These are phyloP conservation scores for Hyaloscypha hepaticicola DNA, from an alignment of 495 filamentous ascomycete species.

Conservation along the genomic window DNA sequence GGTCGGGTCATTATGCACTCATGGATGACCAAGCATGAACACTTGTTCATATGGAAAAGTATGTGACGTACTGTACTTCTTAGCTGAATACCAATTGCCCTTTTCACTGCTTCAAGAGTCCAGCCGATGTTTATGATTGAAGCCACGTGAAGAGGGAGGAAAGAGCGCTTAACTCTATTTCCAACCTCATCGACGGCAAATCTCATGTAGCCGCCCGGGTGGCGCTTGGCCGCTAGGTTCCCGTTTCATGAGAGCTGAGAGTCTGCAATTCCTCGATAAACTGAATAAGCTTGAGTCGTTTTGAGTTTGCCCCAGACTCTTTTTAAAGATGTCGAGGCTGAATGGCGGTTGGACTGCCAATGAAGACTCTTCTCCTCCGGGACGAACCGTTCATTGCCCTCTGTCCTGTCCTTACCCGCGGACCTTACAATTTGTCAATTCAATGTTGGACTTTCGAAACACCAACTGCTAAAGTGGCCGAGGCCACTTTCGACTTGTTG, in stretches of 20 bases:
- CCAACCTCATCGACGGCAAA: neutral
- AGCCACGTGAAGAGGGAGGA: too few relatives aligned
- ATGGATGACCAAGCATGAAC: neutral
- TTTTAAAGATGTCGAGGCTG: neutral
- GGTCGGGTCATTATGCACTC: neutral
- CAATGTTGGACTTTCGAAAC: too few relatives aligned
- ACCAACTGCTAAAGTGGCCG: too few relatives aligned
- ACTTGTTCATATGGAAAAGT: too few relatives aligned
- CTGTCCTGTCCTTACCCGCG: too few relatives aligned
- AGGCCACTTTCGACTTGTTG: too few relatives aligned
- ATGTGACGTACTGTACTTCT: too few relatives aligned
- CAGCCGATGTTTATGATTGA: too few relatives aligned
- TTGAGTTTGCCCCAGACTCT: neutral
- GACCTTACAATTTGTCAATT: too few relatives aligned
- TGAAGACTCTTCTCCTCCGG: neutral
- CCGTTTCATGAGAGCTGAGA: neutral
- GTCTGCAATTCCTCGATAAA: neutral
- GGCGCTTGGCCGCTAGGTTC: neutral
- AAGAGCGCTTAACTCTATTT: neutral
- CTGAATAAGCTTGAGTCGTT: neutral
- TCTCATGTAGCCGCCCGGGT: neutral
- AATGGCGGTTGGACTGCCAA: neutral
- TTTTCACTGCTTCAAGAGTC: too few relatives aligned
- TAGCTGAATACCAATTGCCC: too few relatives aligned
- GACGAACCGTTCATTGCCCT: neutral